Evolutionary conservation across 164 flowering plant species (phyloP).

Genomic region (Vitis vinifera): ASM3070453v1 NC_081812.1:13155501-13156000

Average conservation of each 20-base stretch:
- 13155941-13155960: neutral
- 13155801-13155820: neutral
- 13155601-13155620: neutral
- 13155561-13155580: neutral
- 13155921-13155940: too few relatives aligned
- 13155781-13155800: too few relatives aligned
- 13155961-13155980: slow-evolving; percentile 22
- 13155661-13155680: too few relatives aligned
- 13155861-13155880: neutral
- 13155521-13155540: neutral
- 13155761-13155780: too few relatives aligned
- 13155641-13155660: too few relatives aligned
- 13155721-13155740: too few relatives aligned
- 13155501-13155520: neutral
- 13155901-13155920: too few relatives aligned
- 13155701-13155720: too few relatives aligned
- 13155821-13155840: neutral
- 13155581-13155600: neutral
- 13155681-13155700: too few relatives aligned
- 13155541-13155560: neutral
- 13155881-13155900: too few relatives aligned
- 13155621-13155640: too few relatives aligned
- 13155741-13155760: too few relatives aligned
- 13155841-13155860: neutral
- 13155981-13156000: slow-evolving; percentile 62